These are phyloP conservation scores for Sporothrix schenckii DNA, from an alignment of 2,329 filamentous ascomycete genomes.

Conservation along the genomic window DNA sequence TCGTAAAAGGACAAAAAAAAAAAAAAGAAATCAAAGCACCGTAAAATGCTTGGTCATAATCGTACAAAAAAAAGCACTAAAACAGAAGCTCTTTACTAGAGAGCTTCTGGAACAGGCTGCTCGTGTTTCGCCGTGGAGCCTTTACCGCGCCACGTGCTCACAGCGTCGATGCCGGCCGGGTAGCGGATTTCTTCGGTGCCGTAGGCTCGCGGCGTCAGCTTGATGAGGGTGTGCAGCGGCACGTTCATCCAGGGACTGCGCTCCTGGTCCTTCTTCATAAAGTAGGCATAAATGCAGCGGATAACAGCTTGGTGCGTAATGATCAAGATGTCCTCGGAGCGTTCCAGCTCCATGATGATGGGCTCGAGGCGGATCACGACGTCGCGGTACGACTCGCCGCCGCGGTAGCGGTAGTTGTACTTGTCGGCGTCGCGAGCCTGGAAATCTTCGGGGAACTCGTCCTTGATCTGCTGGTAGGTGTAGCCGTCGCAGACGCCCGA, in stretches of 20 bases:
- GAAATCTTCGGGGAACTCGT: slow-evolving; percentile 92
- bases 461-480: slow-evolving; percentile 93
- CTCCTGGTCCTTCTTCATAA: slow-evolving; percentile 94
- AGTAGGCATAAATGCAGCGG: slow-evolving; percentile 97
- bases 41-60: slow-evolving; percentile 17
- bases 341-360: slow-evolving; percentile 99
- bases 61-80: slow-evolving; percentile 20
- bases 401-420: slow-evolving; percentile 98
- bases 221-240: slow-evolving; percentile 92
- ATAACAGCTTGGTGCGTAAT: slow-evolving; percentile 97
- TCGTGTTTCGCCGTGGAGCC: slow-evolving; percentile 90
- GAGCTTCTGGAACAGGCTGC: slow-evolving; percentile 50
- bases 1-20: background rate
- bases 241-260: slow-evolving; percentile 98
- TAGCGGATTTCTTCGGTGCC: slow-evolving; percentile 87
- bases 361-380: slow-evolving; percentile 97
- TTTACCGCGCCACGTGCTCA: slow-evolving; percentile 95
- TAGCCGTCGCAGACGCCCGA: slow-evolving; percentile 95
- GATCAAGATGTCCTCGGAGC: slow-evolving; percentile 94
- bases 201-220: slow-evolving; percentile 92
- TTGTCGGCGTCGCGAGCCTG: slow-evolving; percentile 95
- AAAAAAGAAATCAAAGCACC: background rate
- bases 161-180: slow-evolving; percentile 89
- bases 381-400: slow-evolving; percentile 92
- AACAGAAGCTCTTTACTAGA: slow-evolving; percentile 31